phyloP scores from a whole-genome alignment of 805 yeast species.

The Candida argentea region DNA sequence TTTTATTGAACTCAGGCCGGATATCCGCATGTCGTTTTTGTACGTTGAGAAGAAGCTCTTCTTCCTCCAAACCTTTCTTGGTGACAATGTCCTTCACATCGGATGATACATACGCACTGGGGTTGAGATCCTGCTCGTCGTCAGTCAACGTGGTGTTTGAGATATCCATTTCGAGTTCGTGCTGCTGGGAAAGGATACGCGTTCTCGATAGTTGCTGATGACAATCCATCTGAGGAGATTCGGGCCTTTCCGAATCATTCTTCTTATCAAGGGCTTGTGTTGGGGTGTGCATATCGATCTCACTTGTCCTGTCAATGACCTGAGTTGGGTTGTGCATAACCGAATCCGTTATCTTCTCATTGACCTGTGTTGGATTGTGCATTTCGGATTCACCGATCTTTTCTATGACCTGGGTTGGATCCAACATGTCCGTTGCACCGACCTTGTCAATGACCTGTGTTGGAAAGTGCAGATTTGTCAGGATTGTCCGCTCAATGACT shows the following conservation, averaged over 20 bases:
- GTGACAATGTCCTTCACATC: slow-evolving; percentile 8
- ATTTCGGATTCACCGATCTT: not conserved
- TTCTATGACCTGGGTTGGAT: slow-evolving; percentile 5
- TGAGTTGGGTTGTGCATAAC: not conserved
- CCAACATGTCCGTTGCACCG: slow-evolving; percentile 1
- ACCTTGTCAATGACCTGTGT: slow-evolving; percentile 1
- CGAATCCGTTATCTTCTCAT: not conserved
- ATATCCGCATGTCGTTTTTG: slow-evolving; percentile 23
- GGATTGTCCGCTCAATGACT: too few relatives aligned
- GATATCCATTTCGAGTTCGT: slow-evolving; percentile 22
- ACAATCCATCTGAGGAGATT: slow-evolving; percentile 12
- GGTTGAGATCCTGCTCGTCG: slow-evolving; percentile 27
- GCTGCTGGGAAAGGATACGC: slow-evolving; percentile 9
- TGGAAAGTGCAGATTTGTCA: too few relatives aligned
- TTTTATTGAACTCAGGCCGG: slow-evolving; percentile 20
- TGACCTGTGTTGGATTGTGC: not conserved
- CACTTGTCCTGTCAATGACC: not conserved
- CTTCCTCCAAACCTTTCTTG: slow-evolving; percentile 18
- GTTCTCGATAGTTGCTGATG: slow-evolving; percentile 8
- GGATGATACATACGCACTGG: slow-evolving; percentile 13
- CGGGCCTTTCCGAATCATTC: slow-evolving; percentile 10
- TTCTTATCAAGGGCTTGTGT: slow-evolving; percentile 5
- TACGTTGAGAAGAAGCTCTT: slow-evolving; percentile 22
- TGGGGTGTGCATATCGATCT: slow-evolving; percentile 1
- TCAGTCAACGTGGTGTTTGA: slow-evolving; percentile 24